These are phyloP conservation scores for Heimioporus retisporus DNA, from an alignment of 1,284 basidiomycete genomes.

Conservation along the genomic window DNA sequence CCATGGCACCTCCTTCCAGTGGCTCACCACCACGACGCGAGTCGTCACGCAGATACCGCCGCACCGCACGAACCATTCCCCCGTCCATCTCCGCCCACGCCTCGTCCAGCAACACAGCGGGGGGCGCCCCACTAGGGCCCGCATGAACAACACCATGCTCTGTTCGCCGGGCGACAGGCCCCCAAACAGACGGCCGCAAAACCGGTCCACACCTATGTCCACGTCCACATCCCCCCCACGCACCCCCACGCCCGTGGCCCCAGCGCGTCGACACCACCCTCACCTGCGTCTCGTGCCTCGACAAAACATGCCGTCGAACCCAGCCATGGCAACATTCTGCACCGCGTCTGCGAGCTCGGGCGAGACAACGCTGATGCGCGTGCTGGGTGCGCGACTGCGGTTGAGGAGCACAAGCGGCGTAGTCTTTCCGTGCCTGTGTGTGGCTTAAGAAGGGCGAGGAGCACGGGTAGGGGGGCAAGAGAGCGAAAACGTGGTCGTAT, in stretches of 20 bases:
- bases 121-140: constrained; percentile 81
- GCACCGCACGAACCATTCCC: constrained; percentile 73
- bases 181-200: constrained; percentile 63
- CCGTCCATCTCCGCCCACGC: constrained; percentile 93
- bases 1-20: constrained; percentile 93
- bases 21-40: constrained; percentile 86
- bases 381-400: constrained; percentile 91
- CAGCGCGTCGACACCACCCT: constrained; percentile 72
- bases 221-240: no score
- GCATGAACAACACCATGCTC: constrained; percentile 83
- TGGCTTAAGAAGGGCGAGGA: background rate
- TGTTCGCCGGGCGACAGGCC: constrained; percentile 80
- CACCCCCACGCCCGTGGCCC: constrained; percentile 67
- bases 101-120: constrained; percentile 89
- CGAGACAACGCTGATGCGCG: constrained; percentile 82
- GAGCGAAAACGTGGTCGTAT: constrained; percentile 46
- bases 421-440: constrained; percentile 89
- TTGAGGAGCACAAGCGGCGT: constrained; percentile 94
- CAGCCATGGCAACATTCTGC: constrained; percentile 85
- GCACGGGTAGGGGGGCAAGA: no score
- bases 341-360: constrained; percentile 92
- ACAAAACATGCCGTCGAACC: constrained; percentile 86
- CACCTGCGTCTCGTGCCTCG: constrained; percentile 58
- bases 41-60: constrained; percentile 72
- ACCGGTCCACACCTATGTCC: constrained; percentile 33